These are phyloP conservation scores for Aspergillus sp. DNA, from an alignment of 2,329 filamentous ascomycete species.

Conservation along the genomic window DNA sequence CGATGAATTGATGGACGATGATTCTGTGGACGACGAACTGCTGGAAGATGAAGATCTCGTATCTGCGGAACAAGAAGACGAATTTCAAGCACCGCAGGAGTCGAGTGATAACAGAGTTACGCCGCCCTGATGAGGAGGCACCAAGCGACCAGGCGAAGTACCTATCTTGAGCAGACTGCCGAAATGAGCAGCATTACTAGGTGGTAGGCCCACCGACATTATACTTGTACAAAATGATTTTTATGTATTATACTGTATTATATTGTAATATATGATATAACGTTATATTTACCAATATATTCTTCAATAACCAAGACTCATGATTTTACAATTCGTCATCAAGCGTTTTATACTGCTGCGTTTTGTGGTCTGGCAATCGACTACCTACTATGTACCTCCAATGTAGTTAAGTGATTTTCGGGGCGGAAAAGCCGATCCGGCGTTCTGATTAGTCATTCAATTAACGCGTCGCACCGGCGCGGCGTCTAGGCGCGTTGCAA, in stretches of 20 bases:
- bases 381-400: no score
- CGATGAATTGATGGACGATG: conserved; percentile 22
- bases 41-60: not conserved
- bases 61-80: not conserved
- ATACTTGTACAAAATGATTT: conserved; percentile 6
- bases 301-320: not conserved
- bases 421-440: not conserved
- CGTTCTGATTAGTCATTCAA: conserved; percentile 1
- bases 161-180: not conserved
- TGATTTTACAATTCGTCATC: not conserved
- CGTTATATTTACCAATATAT: not conserved
- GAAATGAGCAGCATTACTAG: not conserved
- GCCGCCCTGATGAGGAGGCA: not conserved
- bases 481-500: conserved; percentile 30
- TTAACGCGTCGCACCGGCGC: conserved; percentile 7
- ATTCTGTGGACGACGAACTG: conserved; percentile 11
- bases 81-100: not conserved
- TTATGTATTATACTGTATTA: conserved; percentile 5
- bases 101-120: not conserved
- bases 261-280: conserved; percentile 6
- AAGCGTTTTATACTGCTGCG: not conserved
- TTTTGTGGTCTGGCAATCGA: not conserved
- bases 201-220: not conserved
- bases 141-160: not conserved
- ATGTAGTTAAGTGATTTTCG: not conserved